Percentiles rank a stretch among this genome's conserved stretches.
Evolutionary conservation across 192 early-diverging fungal genomes (phyloP).

Genomic region (Rhizoclosmatium sp.): DNA sequence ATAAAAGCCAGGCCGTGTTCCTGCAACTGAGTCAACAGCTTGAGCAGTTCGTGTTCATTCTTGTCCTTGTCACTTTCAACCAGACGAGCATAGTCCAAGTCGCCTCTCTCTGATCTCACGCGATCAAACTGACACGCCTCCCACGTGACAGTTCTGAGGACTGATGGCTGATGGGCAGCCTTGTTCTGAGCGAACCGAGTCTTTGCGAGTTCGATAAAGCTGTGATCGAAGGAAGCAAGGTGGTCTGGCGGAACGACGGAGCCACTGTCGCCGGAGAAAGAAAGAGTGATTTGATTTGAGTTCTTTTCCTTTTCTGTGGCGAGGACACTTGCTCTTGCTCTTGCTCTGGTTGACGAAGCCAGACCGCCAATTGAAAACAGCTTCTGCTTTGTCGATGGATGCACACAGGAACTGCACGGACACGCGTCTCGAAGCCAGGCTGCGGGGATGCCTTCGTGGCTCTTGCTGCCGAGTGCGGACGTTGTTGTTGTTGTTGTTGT

Average conservation of each 20-base stretch:
- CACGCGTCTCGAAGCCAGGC: slow-evolving; percentile 66
- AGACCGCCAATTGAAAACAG: slow-evolving; percentile 59
- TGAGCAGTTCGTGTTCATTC: slow-evolving; percentile 61
- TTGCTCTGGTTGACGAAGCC: neutral
- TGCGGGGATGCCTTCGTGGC: slow-evolving; percentile 4
- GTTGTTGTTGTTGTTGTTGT: too few relatives aligned
- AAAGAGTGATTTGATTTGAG: neutral
- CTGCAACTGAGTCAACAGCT: slow-evolving; percentile 64
- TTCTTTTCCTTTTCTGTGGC: neutral
- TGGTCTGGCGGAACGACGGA: neutral
- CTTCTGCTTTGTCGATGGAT: slow-evolving; percentile 62
- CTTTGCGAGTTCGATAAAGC: too few relatives aligned
- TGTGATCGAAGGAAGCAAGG: neutral
- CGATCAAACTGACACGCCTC: slow-evolving; percentile 28
- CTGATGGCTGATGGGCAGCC: neutral
- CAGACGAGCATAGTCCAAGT: slow-evolving; percentile 19
- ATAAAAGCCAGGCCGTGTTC: slow-evolving; percentile 76
- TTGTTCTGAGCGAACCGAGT: neutral
- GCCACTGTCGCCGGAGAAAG: too few relatives aligned
- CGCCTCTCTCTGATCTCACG: neutral
- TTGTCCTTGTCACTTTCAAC: slow-evolving; percentile 63
- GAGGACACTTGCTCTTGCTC: neutral
- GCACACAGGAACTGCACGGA: slow-evolving; percentile 55
- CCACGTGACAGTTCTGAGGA: slow-evolving; percentile 33
- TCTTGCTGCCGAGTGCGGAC: neutral